Evolutionary conservation across 2,329 filamentous ascomycete genomes (phyloP).

Genomic region (Fusarium domesticum): DNA sequence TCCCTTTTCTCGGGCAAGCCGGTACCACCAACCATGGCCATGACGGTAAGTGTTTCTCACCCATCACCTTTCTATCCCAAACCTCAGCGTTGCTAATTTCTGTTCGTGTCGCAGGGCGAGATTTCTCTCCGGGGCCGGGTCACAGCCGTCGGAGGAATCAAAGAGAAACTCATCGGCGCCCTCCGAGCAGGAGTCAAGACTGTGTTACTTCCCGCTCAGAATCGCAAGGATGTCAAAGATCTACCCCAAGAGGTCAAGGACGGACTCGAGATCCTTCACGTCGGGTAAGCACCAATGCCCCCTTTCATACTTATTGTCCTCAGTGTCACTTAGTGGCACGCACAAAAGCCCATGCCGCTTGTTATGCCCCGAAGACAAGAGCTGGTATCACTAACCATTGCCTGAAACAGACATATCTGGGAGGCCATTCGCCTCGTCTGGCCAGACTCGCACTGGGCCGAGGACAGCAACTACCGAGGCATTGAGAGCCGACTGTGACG

Average conservation of each 20-base stretch:
- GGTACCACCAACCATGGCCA: slow-evolving; percentile 88
- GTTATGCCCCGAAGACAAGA: slow-evolving; percentile 18
- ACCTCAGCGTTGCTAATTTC: slow-evolving; percentile 24
- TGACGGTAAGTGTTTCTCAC: slow-evolving; percentile 63
- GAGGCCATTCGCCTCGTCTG: slow-evolving; percentile 88
- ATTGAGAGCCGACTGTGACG: slow-evolving; percentile 76
- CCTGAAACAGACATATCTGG: slow-evolving; percentile 73
- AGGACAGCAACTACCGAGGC: slow-evolving; percentile 63
- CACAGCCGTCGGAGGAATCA: slow-evolving; percentile 93
- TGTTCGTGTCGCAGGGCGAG: slow-evolving; percentile 50
- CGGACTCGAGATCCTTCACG: slow-evolving; percentile 83
- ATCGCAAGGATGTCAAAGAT: slow-evolving; percentile 89
- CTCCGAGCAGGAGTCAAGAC: slow-evolving; percentile 91
- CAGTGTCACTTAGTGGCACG: slow-evolving; percentile 1
- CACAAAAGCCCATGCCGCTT: slow-evolving; percentile 12
- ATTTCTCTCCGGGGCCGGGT: slow-evolving; percentile 83
- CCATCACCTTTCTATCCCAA: slow-evolving; percentile 18
- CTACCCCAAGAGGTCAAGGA: slow-evolving; percentile 85
- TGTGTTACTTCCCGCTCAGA: slow-evolving; percentile 81
- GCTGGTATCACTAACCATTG: slow-evolving; percentile 31
- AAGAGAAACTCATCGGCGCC: slow-evolving; percentile 96
- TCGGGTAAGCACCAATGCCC: slow-evolving; percentile 61
- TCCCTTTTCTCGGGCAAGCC: slow-evolving; percentile 82
- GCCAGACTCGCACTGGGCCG: slow-evolving; percentile 85
- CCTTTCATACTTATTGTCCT: slow-evolving; percentile 46